Base-by-base conservation (phyloP, 495 filamentous ascomycete species). In the Penicillium parvum region DNA sequence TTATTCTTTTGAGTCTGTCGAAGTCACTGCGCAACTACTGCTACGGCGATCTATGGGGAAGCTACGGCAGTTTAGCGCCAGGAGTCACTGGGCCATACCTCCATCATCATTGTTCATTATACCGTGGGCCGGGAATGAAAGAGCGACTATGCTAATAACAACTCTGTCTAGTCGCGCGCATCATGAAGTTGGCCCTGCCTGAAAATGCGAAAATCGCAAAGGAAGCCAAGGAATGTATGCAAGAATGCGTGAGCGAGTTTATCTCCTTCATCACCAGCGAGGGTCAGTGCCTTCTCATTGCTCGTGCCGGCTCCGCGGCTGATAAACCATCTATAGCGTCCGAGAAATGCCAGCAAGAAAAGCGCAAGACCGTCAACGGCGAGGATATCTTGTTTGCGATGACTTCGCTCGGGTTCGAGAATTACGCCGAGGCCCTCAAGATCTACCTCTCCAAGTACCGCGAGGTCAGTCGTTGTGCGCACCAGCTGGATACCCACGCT, bases 201-300 rank as follows among this genome's bases (percentile, higher is more conserved):
- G 94, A 98, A 50, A 98, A 98, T 64, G 92, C 92, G 42, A 98
- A 98, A 75, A 98, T 98, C 49, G 92, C 92, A 29, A 98, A 98
- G 59, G 92, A 98, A 65, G 92, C 92, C 22, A 98, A 98, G 65
- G 92, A 98, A 63, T 98, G 92, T 70, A 97, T 98, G 92, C 92
- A 98, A 66, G 92, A 98, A 71, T 98, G 92, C 58, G 92, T 98
- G 47, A 96, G 90, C 83, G 92, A 98, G 76, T 98, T 97, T 69
- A 98, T 98, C 74, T 96, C 91, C 12, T 98, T 98, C 74, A 98
- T 98, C 66, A 98, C 92, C 19, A 96, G 90, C 64, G 92, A 98
- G 78, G 92, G 92, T 95, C 59, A 41, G 61, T 43, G n/a, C 12
- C 5, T 16, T 29, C 18, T 25, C 2, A n/a, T 15, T 10, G 15